Conservation (phyloP, 345 rosid genomes). For the Balakata baccata region DNA sequence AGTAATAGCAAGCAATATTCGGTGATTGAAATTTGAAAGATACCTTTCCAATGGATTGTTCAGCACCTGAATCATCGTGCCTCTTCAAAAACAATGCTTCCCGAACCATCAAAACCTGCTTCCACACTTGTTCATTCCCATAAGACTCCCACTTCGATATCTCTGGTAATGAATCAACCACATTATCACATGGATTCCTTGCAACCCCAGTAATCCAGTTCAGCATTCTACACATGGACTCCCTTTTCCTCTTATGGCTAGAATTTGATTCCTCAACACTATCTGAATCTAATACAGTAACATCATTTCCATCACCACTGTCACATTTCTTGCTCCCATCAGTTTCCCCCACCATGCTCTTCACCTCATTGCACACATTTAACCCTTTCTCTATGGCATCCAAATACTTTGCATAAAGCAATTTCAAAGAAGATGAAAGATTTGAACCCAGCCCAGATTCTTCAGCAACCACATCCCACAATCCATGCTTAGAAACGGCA, state of each 20-base stretch:
- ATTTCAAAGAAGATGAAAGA: conserved; percentile 33
- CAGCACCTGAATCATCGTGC: conserved; percentile 34
- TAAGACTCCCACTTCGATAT: conserved; percentile 60
- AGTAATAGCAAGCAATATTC: neutral
- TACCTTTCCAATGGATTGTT: conserved; percentile 55
- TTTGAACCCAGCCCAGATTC: conserved; percentile 44
- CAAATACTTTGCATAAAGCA: conserved; percentile 51
- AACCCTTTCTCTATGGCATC: conserved; percentile 45
- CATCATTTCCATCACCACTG: too few relatives aligned
- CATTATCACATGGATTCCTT: conserved; percentile 53
- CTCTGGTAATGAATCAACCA: conserved; percentile 55
- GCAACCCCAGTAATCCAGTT: conserved; percentile 62
- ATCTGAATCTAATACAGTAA: conserved; percentile 6
- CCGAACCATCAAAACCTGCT: conserved; percentile 60
- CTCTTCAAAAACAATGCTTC: conserved; percentile 42
- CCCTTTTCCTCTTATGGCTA: conserved; percentile 50
- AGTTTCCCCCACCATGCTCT: conserved; percentile 18
- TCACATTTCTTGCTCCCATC: conserved; percentile 1
- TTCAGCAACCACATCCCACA: conserved; percentile 50
- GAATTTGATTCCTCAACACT: conserved; percentile 12
- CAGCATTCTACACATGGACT: conserved; percentile 42
- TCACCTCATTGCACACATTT: conserved; percentile 22
- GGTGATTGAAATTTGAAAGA: conserved; percentile 9
- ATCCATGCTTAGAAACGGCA: conserved; percentile 38
- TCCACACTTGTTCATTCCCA: conserved; percentile 66